Conservation (phyloP, 2,329 filamentous ascomycete species). For the Talaromyces sp. region DNA sequence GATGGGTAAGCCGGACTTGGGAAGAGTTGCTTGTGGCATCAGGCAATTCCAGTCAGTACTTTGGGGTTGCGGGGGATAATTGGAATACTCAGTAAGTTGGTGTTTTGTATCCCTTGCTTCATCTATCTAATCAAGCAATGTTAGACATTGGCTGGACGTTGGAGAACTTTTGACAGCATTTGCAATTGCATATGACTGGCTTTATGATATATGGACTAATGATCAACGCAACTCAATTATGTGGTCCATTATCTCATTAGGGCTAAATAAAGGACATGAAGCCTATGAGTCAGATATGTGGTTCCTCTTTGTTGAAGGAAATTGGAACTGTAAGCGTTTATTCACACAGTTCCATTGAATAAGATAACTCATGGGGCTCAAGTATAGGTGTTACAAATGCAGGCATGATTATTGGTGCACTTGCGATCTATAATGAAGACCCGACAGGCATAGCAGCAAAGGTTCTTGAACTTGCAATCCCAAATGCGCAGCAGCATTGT, state of each 20-base stretch:
- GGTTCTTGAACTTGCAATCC: not conserved
- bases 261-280: not conserved
- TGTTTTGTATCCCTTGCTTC: not conserved
- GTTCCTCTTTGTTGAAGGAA: not conserved
- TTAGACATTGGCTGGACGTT: not conserved
- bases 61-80: not conserved
- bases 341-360: not conserved
- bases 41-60: not conserved
- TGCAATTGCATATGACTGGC: constrained; percentile 2
- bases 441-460: not conserved
- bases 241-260: constrained; percentile 3
- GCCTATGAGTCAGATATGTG: not conserved
- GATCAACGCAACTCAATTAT: not conserved
- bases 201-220: not conserved
- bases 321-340: not conserved
- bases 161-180: not conserved
- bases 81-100: not conserved
- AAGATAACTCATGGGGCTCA: not conserved
- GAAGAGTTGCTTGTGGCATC: not conserved
- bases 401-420: not conserved
- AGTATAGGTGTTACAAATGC: not conserved
- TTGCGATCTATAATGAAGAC: constrained; percentile 2
- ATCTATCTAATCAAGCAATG: not conserved
- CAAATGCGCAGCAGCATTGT: not conserved
- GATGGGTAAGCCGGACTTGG: not conserved